These are phyloP conservation scores for Cladosporium sp. DNA, from an alignment of 2,329 filamentous ascomycete species.

Conservation along the genomic window DNA sequence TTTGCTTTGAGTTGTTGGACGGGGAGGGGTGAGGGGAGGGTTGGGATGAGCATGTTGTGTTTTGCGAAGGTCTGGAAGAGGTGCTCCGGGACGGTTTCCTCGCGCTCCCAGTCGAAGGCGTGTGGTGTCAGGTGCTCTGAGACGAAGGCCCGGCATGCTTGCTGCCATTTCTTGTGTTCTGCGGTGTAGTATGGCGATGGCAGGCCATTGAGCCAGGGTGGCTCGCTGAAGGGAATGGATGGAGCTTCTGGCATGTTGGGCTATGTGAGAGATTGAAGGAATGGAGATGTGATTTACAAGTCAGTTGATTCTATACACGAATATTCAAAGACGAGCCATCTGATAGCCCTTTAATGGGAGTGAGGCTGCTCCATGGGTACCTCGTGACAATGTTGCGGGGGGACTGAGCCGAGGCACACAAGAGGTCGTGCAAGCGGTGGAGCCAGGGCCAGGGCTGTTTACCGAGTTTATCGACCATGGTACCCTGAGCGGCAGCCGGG, in stretches of 20 bases:
- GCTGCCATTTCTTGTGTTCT: slow-evolving; percentile 61
- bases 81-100: slow-evolving; percentile 56
- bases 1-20: slow-evolving; percentile 60
- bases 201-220: slow-evolving; percentile 62
- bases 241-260: slow-evolving; percentile 1
- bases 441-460: too few species aligned
- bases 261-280: too few species aligned
- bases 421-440: too few species aligned
- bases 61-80: slow-evolving; percentile 60
- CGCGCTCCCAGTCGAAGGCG: slow-evolving; percentile 64
- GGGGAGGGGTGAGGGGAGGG: slow-evolving; percentile 62
- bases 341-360: too few species aligned
- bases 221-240: slow-evolving; percentile 64
- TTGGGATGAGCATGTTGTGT: slow-evolving; percentile 64
- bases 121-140: slow-evolving; percentile 56
- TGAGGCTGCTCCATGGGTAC: too few species aligned
- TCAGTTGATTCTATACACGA: too few species aligned
- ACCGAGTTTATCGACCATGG: too few species aligned
- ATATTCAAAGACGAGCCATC: too few species aligned
- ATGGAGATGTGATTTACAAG: too few species aligned
- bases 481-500: too few species aligned
- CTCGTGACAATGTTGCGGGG: too few species aligned
- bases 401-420: too few species aligned
- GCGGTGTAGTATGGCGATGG: slow-evolving; percentile 66
- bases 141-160: slow-evolving; percentile 60